These are phyloP conservation scores for Allium cepa DNA, from an alignment of 106 monocot species.

Conservation along the genomic window DNA sequence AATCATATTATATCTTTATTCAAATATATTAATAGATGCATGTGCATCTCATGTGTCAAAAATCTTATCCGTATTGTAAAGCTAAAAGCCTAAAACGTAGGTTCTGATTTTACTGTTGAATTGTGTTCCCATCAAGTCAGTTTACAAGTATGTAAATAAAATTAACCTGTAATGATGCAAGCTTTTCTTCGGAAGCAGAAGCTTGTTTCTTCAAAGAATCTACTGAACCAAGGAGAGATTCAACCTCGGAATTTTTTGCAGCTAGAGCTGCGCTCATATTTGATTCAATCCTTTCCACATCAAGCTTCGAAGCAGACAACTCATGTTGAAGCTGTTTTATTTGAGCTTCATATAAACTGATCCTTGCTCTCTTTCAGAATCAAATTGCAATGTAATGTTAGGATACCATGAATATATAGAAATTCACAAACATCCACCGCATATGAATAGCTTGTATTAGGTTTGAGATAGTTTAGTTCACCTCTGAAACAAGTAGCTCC, in stretches of 20 bases:
- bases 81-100: not conserved
- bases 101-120: not conserved
- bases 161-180: slow-evolving; percentile 61
- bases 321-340: slow-evolving; percentile 89
- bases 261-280: slow-evolving; percentile 73
- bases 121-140: not conserved
- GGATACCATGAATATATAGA: not conserved
- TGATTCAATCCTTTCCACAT: slow-evolving; percentile 61
- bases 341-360: slow-evolving; percentile 64
- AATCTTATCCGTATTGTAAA: no score
- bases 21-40: no score
- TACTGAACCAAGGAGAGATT: slow-evolving; percentile 58
- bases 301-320: slow-evolving; percentile 51
- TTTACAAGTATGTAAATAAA: slow-evolving; percentile 11
- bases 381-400: slow-evolving; percentile 4
- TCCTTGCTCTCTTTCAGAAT: slow-evolving; percentile 62
- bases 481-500: slow-evolving; percentile 94
- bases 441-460: not conserved
- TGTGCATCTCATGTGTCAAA: no score
- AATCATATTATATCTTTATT: no score
- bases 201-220: slow-evolving; percentile 72
- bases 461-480: slow-evolving; percentile 13
- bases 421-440: slow-evolving; percentile 3
- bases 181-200: slow-evolving; percentile 64
- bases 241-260: slow-evolving; percentile 90